Base-by-base conservation (phyloP, 371 early-diverging fungal species). In the Rhizomucor pusillus region DNA sequence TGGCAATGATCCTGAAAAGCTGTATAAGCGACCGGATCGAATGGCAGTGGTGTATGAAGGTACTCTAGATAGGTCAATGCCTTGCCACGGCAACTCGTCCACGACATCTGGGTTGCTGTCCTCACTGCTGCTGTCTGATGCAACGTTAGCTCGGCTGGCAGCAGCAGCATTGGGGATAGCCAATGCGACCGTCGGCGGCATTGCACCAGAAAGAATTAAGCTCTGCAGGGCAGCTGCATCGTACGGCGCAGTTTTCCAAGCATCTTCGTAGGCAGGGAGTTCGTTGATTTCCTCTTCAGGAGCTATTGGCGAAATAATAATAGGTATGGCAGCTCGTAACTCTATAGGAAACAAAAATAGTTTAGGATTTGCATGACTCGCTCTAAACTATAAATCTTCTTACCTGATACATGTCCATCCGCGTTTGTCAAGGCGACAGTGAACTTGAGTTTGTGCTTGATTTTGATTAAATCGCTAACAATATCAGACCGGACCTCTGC, bases 91-190 rank as follows among this genome's bases (percentile, higher is more conserved):
- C 18, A 59, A 39, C 1, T 44, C 34, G 79, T 58, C 70, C 91
- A 92, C 65, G 85, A 77, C 87, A 75, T 37, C 51, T 2, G 25
- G 25, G 35, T 44, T 50, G 25, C 41, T 57, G 14, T 34, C 50
- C 14, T 47, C 19, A 33, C 53, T 53, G 33, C 34, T 25, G 36
- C 46, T 46, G 20, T 24, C 43, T 20, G 81, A 87, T 2, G 81
- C 75, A 48, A 86, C 86, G 29, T 29, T 29, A 65, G 92, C 91
- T 14, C 85, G 88, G 7, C 88, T 89, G 18, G 83, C 89, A 7
- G 97, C 93, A 2, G 88, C 83, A 43, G 88, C 70, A 63, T 93
- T 94, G 22, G 88, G 82, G 41, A 95, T 90, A 47, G 93, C 90
- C 78, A 65, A 56, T 0, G 71, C 73, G 0, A 73, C 47, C 2